Conservation (phyloP, 2,329 filamentous ascomycete species). For the Dothideomycetes sp. region DNA sequence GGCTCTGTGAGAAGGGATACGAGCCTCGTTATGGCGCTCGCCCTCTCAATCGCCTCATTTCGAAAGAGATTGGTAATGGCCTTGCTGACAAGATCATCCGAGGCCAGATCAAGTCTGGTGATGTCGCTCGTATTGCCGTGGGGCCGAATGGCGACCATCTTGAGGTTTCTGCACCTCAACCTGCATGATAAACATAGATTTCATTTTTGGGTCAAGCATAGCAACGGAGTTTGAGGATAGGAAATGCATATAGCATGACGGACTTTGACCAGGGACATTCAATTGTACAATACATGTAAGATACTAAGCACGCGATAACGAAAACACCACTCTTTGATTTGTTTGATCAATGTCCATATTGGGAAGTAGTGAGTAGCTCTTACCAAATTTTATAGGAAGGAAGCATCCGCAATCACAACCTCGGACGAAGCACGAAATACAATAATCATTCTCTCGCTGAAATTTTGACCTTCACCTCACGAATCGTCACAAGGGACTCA, state of each 20-base stretch:
- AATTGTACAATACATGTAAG: conserved; percentile 10
- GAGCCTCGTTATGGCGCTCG: conserved; percentile 85
- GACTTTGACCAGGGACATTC: neutral
- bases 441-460: no score
- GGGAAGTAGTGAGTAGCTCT: no score
- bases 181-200: neutral
- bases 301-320: neutral
- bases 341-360: no score
- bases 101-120: conserved; percentile 67
- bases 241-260: neutral
- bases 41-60: conserved; percentile 82
- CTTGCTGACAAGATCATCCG: conserved; percentile 88
- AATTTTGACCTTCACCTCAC: no score
- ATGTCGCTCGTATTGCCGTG: conserved; percentile 61
- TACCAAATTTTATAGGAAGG: no score
- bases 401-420: no score
- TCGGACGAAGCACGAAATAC: no score
- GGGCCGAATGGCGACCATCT: conserved; percentile 45
- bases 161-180: conserved; percentile 19
- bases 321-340: conserved; percentile 4
- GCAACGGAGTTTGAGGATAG: neutral
- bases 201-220: neutral
- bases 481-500: no score
- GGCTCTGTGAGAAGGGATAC: conserved; percentile 84
- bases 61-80: conserved; percentile 78